These are phyloP conservation scores for Leucogyrophana mollusca DNA, from an alignment of 768 basidiomycete species.

Conservation along the genomic window DNA sequence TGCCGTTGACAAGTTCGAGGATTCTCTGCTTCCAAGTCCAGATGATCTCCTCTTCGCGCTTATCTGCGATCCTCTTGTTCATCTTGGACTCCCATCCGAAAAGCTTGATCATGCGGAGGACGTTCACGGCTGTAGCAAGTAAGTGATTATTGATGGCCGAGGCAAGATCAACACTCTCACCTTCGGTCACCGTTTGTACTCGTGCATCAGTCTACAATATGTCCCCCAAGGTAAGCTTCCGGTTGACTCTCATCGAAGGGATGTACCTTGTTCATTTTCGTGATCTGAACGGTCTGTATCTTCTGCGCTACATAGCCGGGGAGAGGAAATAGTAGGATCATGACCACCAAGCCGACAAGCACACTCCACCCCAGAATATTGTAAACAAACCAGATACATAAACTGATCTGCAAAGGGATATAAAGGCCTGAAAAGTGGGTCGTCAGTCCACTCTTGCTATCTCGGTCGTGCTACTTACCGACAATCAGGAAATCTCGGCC, in stretches of 20 bases:
- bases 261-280: slow-evolving; percentile 44
- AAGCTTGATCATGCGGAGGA: slow-evolving; percentile 68
- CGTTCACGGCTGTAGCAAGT: slow-evolving; percentile 42
- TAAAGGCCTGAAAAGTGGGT: slow-evolving; percentile 4
- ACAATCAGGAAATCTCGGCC: slow-evolving; percentile 15
- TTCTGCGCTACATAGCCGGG: slow-evolving; percentile 54
- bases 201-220: slow-evolving; percentile 49
- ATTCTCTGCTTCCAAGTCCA: slow-evolving; percentile 54
- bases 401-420: slow-evolving; percentile 9
- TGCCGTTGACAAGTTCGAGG: slow-evolving; percentile 42
- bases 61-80: slow-evolving; percentile 47
- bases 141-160: slow-evolving; percentile 1
- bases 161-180: slow-evolving; percentile 32
- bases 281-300: slow-evolving; percentile 45
- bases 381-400: slow-evolving; percentile 47
- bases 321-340: slow-evolving; percentile 53
- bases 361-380: slow-evolving; percentile 42
- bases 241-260: too few species aligned
- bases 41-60: slow-evolving; percentile 59
- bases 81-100: slow-evolving; percentile 68
- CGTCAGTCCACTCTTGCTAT: neutral
- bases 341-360: slow-evolving; percentile 47
- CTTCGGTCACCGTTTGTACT: slow-evolving; percentile 61
- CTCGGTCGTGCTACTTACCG: neutral
- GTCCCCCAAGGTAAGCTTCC: neutral